Evolutionary conservation across 2,329 filamentous ascomycete species (phyloP), one percentile per base, ranked within the genome.

Genomic region (Tolypocladium album): DNA sequence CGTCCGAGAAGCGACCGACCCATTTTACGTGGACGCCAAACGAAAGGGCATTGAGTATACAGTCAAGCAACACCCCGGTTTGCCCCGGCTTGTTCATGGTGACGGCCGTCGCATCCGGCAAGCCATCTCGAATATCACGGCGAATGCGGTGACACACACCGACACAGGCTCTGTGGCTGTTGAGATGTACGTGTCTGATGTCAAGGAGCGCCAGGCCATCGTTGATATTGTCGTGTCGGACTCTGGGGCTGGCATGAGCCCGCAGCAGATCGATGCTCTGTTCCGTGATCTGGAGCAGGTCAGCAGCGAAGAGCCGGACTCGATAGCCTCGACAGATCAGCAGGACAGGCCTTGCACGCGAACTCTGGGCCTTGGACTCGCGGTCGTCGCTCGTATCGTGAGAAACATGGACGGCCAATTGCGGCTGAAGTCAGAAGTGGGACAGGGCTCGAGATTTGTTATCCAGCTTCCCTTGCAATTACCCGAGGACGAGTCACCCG

Each of bases 351-450:
- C 70, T 17, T 63, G 75, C 24, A 62, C 70, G 22, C 73, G 76
- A 56, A 86, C 85, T 0, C 74, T 96, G 1, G 92, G 92, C 0
- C 80, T 96, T 12, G 92, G 92, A 0, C 79, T 96, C n/a, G 92
- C 92, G 0, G 80, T 95, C 15, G 92, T 96, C n/a, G 89, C 90
- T 20, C 84, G 92, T 43, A 90, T 91, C 42, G 81, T 96, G 39
- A 84, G 87, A n/a, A 96, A 92, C 68, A 94, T 96, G 89, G 88
- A 93, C 61, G 92, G 92, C 0, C 92, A 96, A 67, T 73, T 96
- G 38, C 85, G 90, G 1, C 75, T 96, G 1, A 93, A 92, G 67
- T 96, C 91, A 0, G 90, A 94, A 67, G 82, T 88, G 69, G 88
- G 88, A 2, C 89, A 88, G 66, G 92, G 92, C 0, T 92, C 91